These are phyloP conservation scores for Biancaea sappan DNA, from an alignment of 306 rosid species.

Conservation along the genomic window DNA sequence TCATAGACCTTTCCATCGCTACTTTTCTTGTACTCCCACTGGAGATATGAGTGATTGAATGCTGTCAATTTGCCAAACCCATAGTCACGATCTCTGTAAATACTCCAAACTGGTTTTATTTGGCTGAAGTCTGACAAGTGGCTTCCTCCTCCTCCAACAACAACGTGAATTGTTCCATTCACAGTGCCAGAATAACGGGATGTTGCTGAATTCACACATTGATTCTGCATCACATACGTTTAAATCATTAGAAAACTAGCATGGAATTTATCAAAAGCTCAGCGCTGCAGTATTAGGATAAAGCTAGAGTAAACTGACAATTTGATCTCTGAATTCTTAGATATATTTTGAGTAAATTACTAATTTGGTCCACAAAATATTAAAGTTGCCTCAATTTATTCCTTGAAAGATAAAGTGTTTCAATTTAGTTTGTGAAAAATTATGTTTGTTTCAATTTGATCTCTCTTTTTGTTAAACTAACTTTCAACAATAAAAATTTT, in stretches of 20 bases:
- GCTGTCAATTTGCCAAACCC: slow-evolving; percentile 80
- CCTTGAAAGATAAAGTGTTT: too few relatives aligned
- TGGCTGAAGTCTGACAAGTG: slow-evolving; percentile 50
- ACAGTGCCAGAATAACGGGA: slow-evolving; percentile 56
- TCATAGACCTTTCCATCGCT: slow-evolving; percentile 67
- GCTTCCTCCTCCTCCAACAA: slow-evolving; percentile 78
- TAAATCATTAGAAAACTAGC: slow-evolving; percentile 4
- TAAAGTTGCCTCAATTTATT: too few relatives aligned
- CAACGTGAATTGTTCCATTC: slow-evolving; percentile 79
- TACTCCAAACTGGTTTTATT: slow-evolving; percentile 61
- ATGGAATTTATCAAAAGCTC: not conserved
- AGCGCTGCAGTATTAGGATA: not conserved
- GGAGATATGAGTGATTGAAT: slow-evolving; percentile 64
- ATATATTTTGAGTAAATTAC: not conserved
- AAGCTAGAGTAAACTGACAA: not conserved
- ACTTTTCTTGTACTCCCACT: slow-evolving; percentile 79
- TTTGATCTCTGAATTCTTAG: not conserved
- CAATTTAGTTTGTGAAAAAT: too few relatives aligned
- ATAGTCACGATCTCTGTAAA: slow-evolving; percentile 62
- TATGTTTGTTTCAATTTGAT: too few relatives aligned
- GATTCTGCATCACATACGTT: slow-evolving; percentile 52
- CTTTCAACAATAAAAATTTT: too few relatives aligned
- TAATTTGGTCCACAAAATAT: too few relatives aligned
- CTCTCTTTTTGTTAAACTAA: too few relatives aligned
- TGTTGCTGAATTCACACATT: slow-evolving; percentile 59